Percentiles rank a stretch among this genome's conserved stretches.
Evolutionary conservation across 768 basidiomycete genomes (phyloP).

Genomic region (Boletus patriciae): DNA sequence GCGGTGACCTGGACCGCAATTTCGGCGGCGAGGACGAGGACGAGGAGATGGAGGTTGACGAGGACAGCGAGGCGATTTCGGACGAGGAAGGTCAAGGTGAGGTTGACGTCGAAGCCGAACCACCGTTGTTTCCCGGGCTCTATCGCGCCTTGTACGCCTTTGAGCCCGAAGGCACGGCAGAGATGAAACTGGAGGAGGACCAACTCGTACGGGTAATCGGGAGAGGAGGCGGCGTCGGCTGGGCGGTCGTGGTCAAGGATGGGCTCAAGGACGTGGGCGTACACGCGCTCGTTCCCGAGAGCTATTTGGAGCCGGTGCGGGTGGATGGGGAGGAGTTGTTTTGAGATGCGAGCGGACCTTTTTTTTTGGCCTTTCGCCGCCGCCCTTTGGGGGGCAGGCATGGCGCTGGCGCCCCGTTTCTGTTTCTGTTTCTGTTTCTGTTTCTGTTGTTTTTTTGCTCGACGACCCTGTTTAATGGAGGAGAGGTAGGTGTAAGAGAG

Average conservation of each 20-base stretch:
- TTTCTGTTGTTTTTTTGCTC: not conserved
- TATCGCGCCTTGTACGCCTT: conserved; percentile 81
- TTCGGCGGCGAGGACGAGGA: conserved; percentile 39
- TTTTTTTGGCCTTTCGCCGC: not conserved
- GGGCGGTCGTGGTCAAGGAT: conserved; percentile 67
- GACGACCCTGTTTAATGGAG: not conserved
- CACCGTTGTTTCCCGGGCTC: conserved; percentile 59
- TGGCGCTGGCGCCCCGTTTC: conserved; percentile 18
- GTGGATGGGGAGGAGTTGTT: conserved; percentile 27
- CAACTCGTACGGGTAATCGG: conserved; percentile 74
- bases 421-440: not conserved
- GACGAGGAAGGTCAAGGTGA: conserved; percentile 24
- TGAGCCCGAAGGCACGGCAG: conserved; percentile 75
- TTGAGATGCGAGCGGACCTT: not conserved
- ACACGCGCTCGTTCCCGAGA: conserved; percentile 78
- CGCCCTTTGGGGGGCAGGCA: not conserved
- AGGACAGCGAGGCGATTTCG: conserved; percentile 34
- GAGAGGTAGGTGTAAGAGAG: not conserved
- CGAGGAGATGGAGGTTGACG: conserved; percentile 28
- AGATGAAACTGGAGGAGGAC: conserved; percentile 79
- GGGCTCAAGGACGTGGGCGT: conserved; percentile 36
- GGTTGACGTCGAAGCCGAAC: conserved; percentile 25
- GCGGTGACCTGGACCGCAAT: conserved; percentile 48
- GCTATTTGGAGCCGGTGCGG: conserved; percentile 64
- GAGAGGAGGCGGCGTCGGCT: conserved; percentile 74